Conservation (phyloP, 1,284 basidiomycete genomes). For the Anthracocystis walkeri region DNA sequence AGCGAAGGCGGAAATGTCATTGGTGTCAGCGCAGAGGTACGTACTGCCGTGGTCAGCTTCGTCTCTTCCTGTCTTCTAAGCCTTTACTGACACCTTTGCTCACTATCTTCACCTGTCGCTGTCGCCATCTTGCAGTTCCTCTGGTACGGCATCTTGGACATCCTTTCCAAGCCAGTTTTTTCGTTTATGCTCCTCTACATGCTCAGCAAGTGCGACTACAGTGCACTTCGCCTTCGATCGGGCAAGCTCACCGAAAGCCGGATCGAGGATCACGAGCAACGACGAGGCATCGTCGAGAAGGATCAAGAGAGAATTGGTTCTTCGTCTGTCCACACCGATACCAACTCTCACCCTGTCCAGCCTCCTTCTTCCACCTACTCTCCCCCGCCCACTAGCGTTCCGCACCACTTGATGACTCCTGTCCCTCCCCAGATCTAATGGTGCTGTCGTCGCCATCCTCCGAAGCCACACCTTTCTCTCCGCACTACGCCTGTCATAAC, state of each 20-base stretch:
- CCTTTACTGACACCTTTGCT: slow-evolving; percentile 49
- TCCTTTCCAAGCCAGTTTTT: slow-evolving; percentile 72
- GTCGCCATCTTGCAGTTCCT: slow-evolving; percentile 66
- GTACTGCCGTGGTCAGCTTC: neutral
- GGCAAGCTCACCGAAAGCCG: slow-evolving; percentile 40
- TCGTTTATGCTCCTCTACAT: slow-evolving; percentile 52
- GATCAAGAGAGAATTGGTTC: slow-evolving; percentile 15
- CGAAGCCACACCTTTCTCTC: neutral
- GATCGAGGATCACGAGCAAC: slow-evolving; percentile 15
- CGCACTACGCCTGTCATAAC: neutral
- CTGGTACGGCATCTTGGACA: slow-evolving; percentile 75
- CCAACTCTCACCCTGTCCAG: neutral
- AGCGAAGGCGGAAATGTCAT: slow-evolving; percentile 74
- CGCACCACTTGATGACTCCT: slow-evolving; percentile 16
- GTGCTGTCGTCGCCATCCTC: neutral
- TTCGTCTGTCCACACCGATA: slow-evolving; percentile 13
- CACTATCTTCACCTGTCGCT: slow-evolving; percentile 52
- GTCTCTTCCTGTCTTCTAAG: neutral
- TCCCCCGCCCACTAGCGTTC: neutral
- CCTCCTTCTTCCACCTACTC: slow-evolving; percentile 5
- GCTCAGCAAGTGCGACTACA: slow-evolving; percentile 47
- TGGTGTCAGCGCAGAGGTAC: slow-evolving; percentile 40
- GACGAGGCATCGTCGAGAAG: slow-evolving; percentile 17
- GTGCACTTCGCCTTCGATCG: slow-evolving; percentile 36
- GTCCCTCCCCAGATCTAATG: slow-evolving; percentile 9